Conservation (phyloP, 2,329 filamentous ascomycete genomes). For the Westerdykella sp. region DNA sequence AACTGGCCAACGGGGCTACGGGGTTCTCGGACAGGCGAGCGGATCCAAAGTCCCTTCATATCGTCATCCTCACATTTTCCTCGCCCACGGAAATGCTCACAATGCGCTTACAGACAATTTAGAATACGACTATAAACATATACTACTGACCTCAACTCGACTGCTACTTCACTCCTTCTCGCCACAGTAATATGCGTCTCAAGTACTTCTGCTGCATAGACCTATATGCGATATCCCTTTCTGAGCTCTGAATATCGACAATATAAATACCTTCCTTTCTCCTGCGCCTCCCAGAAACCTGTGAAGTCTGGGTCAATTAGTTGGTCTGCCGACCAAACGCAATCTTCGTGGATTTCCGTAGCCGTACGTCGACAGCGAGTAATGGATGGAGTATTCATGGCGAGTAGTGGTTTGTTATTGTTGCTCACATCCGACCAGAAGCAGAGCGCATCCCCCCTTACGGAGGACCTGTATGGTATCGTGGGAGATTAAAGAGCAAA, state of each 20-base stretch:
- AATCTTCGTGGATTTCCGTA: conserved; percentile 3
- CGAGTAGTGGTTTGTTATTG: too few relatives aligned
- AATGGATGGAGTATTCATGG: conserved; percentile 6
- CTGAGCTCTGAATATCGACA: conserved; percentile 23
- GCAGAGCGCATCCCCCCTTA: too few relatives aligned
- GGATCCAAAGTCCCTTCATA: background rate
- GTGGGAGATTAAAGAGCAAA: conserved; percentile 52
- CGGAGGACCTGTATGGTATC: too few relatives aligned
- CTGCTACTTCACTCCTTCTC: too few relatives aligned
- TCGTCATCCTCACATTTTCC: too few relatives aligned
- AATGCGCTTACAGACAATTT: too few relatives aligned
- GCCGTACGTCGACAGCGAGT: conserved; percentile 14
- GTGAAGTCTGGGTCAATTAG: too few relatives aligned
- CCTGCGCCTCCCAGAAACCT: conserved; percentile 1
- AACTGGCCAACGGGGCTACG: background rate
- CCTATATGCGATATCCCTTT: conserved; percentile 19
- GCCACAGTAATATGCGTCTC: conserved; percentile 20
- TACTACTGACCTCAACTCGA: too few relatives aligned
- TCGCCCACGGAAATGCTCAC: too few relatives aligned
- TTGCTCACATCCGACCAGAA: too few relatives aligned
- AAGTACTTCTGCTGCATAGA: conserved; percentile 16
- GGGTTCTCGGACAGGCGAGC: background rate
- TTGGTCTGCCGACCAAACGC: too few relatives aligned
- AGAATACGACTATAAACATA: too few relatives aligned
- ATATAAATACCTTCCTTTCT: conserved; percentile 23